Evolutionary conservation across 768 basidiomycete genomes (phyloP).

Genomic region (Daedaleopsis sinensis): DNA sequence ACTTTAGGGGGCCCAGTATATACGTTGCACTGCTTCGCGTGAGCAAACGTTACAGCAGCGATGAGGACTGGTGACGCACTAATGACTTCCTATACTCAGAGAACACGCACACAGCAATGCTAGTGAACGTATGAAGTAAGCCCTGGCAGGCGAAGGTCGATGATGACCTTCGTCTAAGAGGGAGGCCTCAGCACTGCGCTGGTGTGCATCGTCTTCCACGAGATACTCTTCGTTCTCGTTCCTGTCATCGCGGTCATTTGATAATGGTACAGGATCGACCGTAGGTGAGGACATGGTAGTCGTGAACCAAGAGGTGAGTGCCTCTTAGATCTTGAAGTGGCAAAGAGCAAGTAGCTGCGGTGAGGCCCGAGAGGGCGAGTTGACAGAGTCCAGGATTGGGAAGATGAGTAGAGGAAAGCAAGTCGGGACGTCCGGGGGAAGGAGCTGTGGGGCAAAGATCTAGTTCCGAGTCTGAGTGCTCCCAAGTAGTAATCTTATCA

Average conservation of each 20-base stretch:
- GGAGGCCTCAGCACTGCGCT: background rate
- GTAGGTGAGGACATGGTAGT: background rate
- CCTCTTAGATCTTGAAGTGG: no score
- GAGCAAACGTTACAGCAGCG: background rate
- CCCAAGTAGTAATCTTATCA: slow-evolving; percentile 17
- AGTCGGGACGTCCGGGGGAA: slow-evolving; percentile 3
- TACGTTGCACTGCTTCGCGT: slow-evolving; percentile 57
- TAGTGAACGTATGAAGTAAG: slow-evolving; percentile 54
- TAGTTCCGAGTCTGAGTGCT: no score
- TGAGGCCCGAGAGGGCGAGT: background rate
- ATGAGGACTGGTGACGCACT: slow-evolving; percentile 44
- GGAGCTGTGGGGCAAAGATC: slow-evolving; percentile 3
- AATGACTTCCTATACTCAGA: slow-evolving; percentile 77
- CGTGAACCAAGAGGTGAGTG: no score
- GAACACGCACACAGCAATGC: slow-evolving; percentile 75
- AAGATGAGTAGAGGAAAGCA: slow-evolving; percentile 6
- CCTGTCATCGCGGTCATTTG: background rate
- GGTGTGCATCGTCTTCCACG: background rate
- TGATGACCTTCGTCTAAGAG: background rate
- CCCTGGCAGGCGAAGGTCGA: slow-evolving; percentile 26
- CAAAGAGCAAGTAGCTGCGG: background rate
- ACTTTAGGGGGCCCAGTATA: slow-evolving; percentile 80
- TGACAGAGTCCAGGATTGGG: background rate
- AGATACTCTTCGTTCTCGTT: background rate
- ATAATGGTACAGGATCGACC: background rate